These are phyloP conservation scores for Kodamaea alishanica DNA, from an alignment of 1,139 yeast genomes.

Conservation along the genomic window DNA sequence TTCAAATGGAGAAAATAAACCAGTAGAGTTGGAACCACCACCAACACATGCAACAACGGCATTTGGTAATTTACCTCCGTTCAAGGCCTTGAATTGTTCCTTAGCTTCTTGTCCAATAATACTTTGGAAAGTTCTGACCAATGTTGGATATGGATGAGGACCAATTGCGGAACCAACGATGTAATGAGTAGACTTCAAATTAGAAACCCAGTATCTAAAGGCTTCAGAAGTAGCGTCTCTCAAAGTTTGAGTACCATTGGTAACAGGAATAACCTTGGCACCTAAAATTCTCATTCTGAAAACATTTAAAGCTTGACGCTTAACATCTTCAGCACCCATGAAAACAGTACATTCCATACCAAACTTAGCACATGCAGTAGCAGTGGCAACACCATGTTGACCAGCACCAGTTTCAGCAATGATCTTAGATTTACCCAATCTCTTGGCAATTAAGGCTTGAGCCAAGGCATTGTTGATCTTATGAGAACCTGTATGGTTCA, in stretches of 20 bases:
- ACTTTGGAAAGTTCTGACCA: conserved; percentile 97
- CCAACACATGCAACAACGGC: conserved; percentile 98
- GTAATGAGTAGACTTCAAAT: conserved; percentile 82
- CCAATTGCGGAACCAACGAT: conserved; percentile 98
- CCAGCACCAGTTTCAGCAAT: conserved; percentile 99
- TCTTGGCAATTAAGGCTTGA: conserved; percentile 85
- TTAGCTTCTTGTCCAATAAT: conserved; percentile 95
- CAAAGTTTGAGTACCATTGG: conserved; percentile 91
- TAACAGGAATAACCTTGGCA: conserved; percentile 90
- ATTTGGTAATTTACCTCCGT: conserved; percentile 82
- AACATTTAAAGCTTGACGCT: conserved; percentile 96
- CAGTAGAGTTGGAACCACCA: conserved; percentile 97
- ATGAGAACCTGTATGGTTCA: conserved; percentile 97
- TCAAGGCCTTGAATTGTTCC: conserved; percentile 76
- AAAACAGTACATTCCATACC: conserved; percentile 94
- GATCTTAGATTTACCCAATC: conserved; percentile 85
- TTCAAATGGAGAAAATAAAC: conserved; percentile 93
- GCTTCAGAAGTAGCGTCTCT: conserved; percentile 99
- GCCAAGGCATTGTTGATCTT: conserved; percentile 96
- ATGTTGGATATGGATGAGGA: conserved; percentile 97
- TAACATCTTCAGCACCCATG: conserved; percentile 99
- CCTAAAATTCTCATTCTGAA: conserved; percentile 96
- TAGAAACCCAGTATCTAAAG: conserved; percentile 90
- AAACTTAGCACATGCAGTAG: conserved; percentile 97
- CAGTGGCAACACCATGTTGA: conserved; percentile 99